Evolutionary conservation across 371 early-diverging fungal genomes (phyloP).

Genomic region (Mortierella sp.): DNA sequence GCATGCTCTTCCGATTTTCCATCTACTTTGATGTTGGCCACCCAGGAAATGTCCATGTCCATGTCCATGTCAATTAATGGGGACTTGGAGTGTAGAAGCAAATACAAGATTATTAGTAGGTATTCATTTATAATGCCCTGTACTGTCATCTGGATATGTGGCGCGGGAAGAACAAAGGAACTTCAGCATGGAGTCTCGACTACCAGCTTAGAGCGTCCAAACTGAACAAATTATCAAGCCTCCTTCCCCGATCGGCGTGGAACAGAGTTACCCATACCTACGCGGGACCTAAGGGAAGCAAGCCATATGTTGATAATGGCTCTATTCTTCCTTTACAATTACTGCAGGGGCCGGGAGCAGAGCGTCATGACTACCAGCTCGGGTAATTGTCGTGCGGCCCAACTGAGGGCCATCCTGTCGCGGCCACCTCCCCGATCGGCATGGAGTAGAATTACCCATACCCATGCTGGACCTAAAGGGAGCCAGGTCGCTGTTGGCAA

Average conservation of each 20-base stretch:
- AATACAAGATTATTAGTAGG: neutral
- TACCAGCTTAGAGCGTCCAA: conserved; percentile 1
- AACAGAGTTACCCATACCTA: no score
- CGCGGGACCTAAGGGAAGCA: no score
- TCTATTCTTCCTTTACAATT: no score
- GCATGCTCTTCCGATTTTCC: no score
- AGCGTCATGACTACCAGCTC: conserved; percentile 5
- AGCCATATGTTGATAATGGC: no score
- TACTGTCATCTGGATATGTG: conserved; percentile 4
- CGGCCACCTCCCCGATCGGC: conserved; percentile 5
- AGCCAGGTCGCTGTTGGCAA: conserved; percentile 8
- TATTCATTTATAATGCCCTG: neutral
- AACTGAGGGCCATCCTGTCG: conserved; percentile 5
- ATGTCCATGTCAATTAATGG: no score
- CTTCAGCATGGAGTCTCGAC: conserved; percentile 9
- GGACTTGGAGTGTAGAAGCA: no score
- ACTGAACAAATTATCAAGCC: neutral
- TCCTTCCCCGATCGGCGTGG: no score
- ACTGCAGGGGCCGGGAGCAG: neutral
- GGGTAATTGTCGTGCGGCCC: conserved; percentile 4
- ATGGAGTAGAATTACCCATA: conserved; percentile 3
- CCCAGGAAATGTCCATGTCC: no score
- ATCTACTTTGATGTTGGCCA: no score
- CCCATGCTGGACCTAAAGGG: conserved; percentile 10
- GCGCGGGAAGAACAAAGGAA: conserved; percentile 1